phyloP scores from a whole-genome alignment of 345 rosid species.

The Eutrema japonicum region DNA sequence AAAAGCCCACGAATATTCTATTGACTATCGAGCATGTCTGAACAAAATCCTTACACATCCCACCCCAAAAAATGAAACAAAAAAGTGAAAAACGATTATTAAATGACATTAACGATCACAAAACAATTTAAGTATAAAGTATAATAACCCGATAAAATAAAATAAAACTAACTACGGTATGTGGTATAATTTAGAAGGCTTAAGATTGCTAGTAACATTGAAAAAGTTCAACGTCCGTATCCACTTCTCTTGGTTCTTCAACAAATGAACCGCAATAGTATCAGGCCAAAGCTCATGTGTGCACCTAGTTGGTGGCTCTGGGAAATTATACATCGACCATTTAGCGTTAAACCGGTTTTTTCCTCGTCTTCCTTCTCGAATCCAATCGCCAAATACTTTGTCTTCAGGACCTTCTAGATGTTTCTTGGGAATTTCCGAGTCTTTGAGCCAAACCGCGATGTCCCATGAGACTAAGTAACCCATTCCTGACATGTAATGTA shows the following conservation, averaged over 20 bases:
- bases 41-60: neutral
- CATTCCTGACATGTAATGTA: conserved; percentile 93
- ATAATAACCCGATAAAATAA: neutral
- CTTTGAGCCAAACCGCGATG: conserved; percentile 78
- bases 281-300: conserved; percentile 84
- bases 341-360: conserved; percentile 74
- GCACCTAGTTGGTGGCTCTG: conserved; percentile 62
- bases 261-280: conserved; percentile 72
- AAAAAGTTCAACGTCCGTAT: conserved; percentile 65
- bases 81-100: conserved; percentile 6
- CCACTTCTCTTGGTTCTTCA: conserved; percentile 88
- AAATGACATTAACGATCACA: conserved; percentile 14
- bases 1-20: conserved; percentile 10
- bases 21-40: conserved; percentile 7
- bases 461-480: conserved; percentile 90
- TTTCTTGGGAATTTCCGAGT: conserved; percentile 69
- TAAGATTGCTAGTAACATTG: conserved; percentile 68
- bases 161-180: conserved; percentile 43
- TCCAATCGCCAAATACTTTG: conserved; percentile 72
- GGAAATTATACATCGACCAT: conserved; percentile 88
- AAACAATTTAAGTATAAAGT: conserved; percentile 16
- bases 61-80: too few relatives aligned
- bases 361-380: conserved; percentile 64
- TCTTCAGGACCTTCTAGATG: conserved; percentile 81
- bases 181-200: conserved; percentile 87